phyloP scores from a whole-genome alignment of 768 basidiomycete species.

The Leccinum incarnatum region DNA sequence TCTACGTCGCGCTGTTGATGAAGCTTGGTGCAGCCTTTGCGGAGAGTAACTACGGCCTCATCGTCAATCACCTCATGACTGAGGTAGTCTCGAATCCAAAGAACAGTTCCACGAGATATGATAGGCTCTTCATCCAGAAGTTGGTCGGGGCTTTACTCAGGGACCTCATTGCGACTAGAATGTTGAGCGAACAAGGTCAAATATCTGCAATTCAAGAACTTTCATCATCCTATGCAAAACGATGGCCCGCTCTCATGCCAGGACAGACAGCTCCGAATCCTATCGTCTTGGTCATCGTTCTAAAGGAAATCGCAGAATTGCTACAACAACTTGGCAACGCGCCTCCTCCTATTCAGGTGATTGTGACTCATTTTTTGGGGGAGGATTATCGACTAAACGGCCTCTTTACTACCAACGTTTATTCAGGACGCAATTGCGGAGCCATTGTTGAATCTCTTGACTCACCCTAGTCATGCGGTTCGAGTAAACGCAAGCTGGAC shows the following conservation, averaged over 20 bases:
- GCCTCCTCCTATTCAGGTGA: constrained; percentile 80
- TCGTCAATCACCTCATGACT: constrained; percentile 73
- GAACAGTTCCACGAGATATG: constrained; percentile 61
- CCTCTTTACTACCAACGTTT: background rate
- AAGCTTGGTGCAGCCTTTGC: constrained; percentile 75
- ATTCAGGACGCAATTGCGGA: constrained; percentile 80
- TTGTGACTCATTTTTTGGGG: constrained; percentile 5
- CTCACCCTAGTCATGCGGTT: constrained; percentile 86
- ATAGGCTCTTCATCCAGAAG: constrained; percentile 67
- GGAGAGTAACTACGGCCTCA: constrained; percentile 77
- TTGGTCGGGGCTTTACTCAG: constrained; percentile 75
- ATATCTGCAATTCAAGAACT: constrained; percentile 88
- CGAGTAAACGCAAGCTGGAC: constrained; percentile 86
- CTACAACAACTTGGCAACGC: constrained; percentile 90
- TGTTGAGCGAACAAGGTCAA: constrained; percentile 93
- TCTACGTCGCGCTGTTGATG: constrained; percentile 76
- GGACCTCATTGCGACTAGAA: constrained; percentile 83
- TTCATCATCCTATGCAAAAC: constrained; percentile 74
- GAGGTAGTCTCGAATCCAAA: constrained; percentile 70
- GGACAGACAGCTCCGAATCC: constrained; percentile 71
- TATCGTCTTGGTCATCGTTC: constrained; percentile 64
- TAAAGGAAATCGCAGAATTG: constrained; percentile 83
- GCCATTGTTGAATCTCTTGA: constrained; percentile 78
- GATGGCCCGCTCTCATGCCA: constrained; percentile 93
- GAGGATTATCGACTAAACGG: background rate